These are phyloP conservation scores for Amaranthus tricolor DNA, from an alignment of 179 eudicot genomes.

Conservation along the genomic window DNA sequence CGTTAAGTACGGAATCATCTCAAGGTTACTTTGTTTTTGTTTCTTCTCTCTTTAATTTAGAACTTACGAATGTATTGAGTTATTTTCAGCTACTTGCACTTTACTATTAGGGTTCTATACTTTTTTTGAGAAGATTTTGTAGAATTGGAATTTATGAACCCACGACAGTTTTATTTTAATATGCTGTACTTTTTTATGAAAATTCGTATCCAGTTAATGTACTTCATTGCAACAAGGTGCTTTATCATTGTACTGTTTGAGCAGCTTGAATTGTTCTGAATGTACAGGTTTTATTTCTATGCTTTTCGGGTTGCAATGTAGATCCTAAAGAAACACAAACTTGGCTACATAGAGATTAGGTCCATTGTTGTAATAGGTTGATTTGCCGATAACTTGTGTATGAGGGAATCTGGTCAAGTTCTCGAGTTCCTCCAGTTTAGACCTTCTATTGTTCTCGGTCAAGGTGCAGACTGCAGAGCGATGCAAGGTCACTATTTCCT, in stretches of 20 bases:
- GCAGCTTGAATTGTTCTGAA: background rate
- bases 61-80: constrained; percentile 6
- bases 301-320: background rate
- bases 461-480: constrained; percentile 70
- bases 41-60: background rate
- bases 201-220: background rate
- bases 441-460: constrained; percentile 64
- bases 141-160: background rate
- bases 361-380: constrained; percentile 47
- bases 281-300: background rate
- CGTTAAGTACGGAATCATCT: constrained; percentile 28
- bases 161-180: background rate
- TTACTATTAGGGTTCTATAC: background rate
- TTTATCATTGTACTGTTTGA: background rate
- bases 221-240: background rate
- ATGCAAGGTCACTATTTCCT: constrained; percentile 50
- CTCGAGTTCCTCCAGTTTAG: constrained; percentile 50
- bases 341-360: constrained; percentile 33
- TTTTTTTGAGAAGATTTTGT: background rate
- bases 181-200: background rate
- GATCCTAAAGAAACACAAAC: constrained; percentile 29
- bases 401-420: constrained; percentile 33
- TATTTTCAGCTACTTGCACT: background rate
- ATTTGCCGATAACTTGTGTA: constrained; percentile 53
- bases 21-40: background rate